Conservation (phyloP, 1,284 basidiomycete species). For the Pseudozyma tsukubaensis region DNA sequence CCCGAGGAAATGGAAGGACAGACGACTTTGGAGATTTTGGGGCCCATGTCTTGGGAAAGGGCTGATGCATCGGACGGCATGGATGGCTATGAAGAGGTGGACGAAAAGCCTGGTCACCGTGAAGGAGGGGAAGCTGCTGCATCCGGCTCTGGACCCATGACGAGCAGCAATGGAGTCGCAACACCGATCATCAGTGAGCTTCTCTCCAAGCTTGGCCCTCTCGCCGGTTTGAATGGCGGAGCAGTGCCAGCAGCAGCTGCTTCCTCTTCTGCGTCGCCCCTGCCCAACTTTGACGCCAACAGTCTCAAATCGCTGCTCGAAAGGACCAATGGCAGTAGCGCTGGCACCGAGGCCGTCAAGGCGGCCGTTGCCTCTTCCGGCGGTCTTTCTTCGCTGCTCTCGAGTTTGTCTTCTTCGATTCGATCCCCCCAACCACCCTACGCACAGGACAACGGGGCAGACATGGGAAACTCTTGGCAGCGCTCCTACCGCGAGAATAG, state of each 20-base stretch:
- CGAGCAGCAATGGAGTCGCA: neutral
- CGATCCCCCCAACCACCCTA: neutral
- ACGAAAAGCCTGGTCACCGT: neutral
- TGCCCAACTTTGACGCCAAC: slow-evolving; percentile 25
- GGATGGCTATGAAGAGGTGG: neutral
- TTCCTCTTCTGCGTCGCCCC: slow-evolving; percentile 2
- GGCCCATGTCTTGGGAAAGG: slow-evolving; percentile 3
- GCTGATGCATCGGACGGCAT: neutral
- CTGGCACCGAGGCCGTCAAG: slow-evolving; percentile 13
- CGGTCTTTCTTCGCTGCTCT: slow-evolving; percentile 25
- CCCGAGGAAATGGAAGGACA: slow-evolving; percentile 15
- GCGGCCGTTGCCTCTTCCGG: slow-evolving; percentile 14
- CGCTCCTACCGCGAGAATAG: slow-evolving; percentile 2
- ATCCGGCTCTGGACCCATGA: too few species aligned
- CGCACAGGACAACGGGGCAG: neutral
- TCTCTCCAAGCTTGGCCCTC: slow-evolving; percentile 21
- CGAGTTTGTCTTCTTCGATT: slow-evolving; percentile 19
- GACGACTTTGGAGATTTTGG: slow-evolving; percentile 13
- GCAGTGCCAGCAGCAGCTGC: neutral
- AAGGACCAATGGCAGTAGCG: slow-evolving; percentile 14
- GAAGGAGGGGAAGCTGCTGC: neutral
- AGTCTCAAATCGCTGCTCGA: slow-evolving; percentile 31
- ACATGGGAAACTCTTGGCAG: slow-evolving; percentile 11
- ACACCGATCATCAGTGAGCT: slow-evolving; percentile 17
- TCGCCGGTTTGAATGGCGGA: neutral